Conservation (phyloP, 441 rosid species). For the Eugenia klotzschiana region DNA sequence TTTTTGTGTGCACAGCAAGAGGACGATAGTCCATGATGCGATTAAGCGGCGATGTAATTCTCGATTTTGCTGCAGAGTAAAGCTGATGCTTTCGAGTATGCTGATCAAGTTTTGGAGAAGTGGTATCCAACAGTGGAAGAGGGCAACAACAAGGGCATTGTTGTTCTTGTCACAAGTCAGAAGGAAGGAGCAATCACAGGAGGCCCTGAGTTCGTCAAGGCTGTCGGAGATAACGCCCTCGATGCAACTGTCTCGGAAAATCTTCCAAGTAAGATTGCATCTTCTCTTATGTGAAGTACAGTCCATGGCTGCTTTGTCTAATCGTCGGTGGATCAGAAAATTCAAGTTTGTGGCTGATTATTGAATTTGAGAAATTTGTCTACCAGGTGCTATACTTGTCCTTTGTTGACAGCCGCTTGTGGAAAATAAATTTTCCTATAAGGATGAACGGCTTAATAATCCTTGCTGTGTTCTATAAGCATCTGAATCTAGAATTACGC, state of each 20-base stretch:
- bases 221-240: conserved; percentile 70
- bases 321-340: neutral
- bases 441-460: neutral
- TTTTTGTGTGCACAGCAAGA: neutral
- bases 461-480: neutral
- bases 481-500: neutral
- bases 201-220: conserved; percentile 78
- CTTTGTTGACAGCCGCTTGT: neutral
- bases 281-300: neutral
- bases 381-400: neutral
- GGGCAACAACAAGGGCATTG: conserved; percentile 80
- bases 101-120: conserved; percentile 82
- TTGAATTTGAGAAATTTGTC: neutral
- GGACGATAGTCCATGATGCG: neutral
- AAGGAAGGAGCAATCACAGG: conserved; percentile 94
- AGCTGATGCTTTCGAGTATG: conserved; percentile 98
- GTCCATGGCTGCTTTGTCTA: neutral
- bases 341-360: neutral
- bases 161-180: conserved; percentile 80
- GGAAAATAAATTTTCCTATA: neutral
- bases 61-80: conserved; percentile 51
- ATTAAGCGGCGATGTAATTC: neutral
- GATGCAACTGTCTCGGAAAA: conserved; percentile 87
- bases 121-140: conserved; percentile 89
- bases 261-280: conserved; percentile 58